A percentile compares a stretch with the other conserved stretches of the same genome.
Evolutionary conservation across 2,329 filamentous ascomycete species (phyloP).

Genomic region (Epichloe glyceriae): DNA sequence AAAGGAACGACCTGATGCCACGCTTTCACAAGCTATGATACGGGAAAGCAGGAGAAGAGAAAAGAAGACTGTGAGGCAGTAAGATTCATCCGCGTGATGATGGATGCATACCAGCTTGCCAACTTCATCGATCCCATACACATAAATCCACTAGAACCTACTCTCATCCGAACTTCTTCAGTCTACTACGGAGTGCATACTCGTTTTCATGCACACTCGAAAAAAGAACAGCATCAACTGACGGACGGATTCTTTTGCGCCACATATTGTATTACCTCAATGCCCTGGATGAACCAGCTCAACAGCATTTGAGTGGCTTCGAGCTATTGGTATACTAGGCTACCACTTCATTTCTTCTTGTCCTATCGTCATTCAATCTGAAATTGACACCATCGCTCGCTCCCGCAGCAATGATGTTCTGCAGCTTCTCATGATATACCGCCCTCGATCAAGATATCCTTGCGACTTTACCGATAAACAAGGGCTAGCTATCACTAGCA

Average conservation of each 20-base stretch:
- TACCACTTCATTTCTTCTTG: neutral
- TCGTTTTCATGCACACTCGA: neutral
- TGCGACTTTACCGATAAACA: neutral
- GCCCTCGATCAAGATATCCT: neutral
- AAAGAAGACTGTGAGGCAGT: neutral
- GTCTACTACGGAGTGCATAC: no score
- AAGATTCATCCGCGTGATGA: neutral
- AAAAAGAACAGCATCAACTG: neutral
- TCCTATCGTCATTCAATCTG: neutral
- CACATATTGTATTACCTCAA: neutral
- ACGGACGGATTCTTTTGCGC: neutral
- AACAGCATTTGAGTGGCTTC: no score
- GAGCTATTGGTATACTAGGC: no score
- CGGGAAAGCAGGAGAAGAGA: neutral
- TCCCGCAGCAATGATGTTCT: conserved; percentile 3
- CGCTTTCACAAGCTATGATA: no score
- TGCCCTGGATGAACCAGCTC: neutral
- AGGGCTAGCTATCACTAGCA: neutral
- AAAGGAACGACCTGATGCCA: no score
- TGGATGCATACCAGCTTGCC: neutral
- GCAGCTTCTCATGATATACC: neutral
- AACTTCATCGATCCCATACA: neutral
- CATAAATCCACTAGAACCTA: neutral
- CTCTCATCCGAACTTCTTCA: neutral
- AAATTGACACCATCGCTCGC: neutral